Evolutionary conservation across 108 stramenopile genomes (phyloP), one percentile per base, ranked within the genome.

Genomic region (Stephanodiscus triporus): DNA sequence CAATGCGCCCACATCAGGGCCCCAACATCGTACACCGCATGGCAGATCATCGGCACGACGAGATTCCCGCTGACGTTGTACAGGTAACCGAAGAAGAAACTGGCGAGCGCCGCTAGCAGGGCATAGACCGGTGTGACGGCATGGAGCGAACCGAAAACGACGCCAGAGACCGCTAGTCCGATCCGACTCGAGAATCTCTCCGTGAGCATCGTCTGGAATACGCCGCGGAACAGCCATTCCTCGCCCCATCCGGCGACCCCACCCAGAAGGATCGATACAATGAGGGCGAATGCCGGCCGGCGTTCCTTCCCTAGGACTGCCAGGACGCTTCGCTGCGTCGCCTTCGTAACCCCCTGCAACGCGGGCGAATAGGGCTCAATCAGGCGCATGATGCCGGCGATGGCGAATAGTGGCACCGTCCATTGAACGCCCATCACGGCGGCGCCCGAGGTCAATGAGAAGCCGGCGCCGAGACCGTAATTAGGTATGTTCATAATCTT

Each of bases 51-150:
- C 0, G 95, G 91, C 6, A 94, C 83, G 4, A 84, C 90, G 63
- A 96, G 64, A 77, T 96, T 93, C 4, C 72, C 55, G 32, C 62
- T 78, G 1, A 51, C 54, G 22, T 82, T 61, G 67, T 91, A 94
- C n/a, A 94, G 38, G 42, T 62, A 87, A 10, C 95, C 95, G 79
- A 96, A 96, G 74, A 87, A 96, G 0, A 94, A 26, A 32, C 86
- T 87, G 5, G 93, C 92, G n/a, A 88, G 19, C 1, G 78, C 82
- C 7, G 93, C 91, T 20, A 94, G 62, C 26, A 85, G 9, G 9
- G 93, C 93, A 66, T 96, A 96, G 9, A 92, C 55, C 27, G 90
- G 91, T 16, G 95, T 96, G 42, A 96, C 92, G 23, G 93, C 91
- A 70, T 96, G 95, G 34, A 93, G 72, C 19, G 80, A 49, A 14